Conservation (phyloP, 2,329 filamentous ascomycete genomes). For the Pyricularia sp. region DNA sequence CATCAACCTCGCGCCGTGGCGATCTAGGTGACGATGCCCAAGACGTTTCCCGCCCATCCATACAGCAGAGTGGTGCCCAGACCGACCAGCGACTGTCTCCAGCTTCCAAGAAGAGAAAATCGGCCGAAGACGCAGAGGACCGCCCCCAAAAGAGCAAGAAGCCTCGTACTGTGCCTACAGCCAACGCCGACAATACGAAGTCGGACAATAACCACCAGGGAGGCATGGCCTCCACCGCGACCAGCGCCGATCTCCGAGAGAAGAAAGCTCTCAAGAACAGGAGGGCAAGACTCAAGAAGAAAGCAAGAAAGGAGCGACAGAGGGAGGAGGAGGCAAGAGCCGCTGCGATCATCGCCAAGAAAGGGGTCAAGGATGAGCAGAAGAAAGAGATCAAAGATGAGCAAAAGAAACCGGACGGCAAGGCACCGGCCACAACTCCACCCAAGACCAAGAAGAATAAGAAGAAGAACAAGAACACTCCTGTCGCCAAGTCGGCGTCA, state of each 20-base stretch:
- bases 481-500: neutral
- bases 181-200: neutral
- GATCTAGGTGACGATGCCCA: neutral
- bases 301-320: neutral
- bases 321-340: neutral
- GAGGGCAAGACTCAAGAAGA: neutral
- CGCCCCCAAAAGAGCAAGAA: neutral
- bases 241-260: neutral
- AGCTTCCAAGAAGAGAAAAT: neutral
- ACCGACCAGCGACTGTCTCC: neutral
- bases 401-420: neutral
- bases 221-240: neutral
- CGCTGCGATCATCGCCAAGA: neutral
- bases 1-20: neutral
- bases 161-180: neutral
- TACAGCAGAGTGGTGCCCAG: neutral
- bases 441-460: neutral
- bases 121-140: neutral
- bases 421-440: neutral
- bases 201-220: neutral
- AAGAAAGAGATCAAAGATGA: neutral
- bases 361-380: neutral
- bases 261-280: neutral
- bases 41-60: neutral
- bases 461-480: neutral